Base-by-base conservation (phyloP, 345 rosid species). In the Gossypioides kirkii region DNA sequence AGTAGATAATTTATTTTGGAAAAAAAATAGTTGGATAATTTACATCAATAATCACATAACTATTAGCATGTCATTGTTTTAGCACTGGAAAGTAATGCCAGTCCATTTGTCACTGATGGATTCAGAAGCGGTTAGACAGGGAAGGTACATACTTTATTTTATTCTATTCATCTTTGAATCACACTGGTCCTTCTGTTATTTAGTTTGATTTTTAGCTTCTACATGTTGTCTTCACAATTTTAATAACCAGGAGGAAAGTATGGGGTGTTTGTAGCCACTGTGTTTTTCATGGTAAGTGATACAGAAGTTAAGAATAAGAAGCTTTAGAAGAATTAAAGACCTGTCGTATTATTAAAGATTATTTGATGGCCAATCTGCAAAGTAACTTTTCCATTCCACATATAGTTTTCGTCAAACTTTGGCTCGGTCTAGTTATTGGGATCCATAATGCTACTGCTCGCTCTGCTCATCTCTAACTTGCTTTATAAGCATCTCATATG, bases 71-170 rank as follows among this genome's bases (percentile, higher is more conserved):
- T 26, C 28, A 2, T 3, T 26, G 3, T 26, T 2, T 26, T 26
- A 28, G 84, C 45, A 69, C 77, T 32, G 72, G 71, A 74, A 72
- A 66, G 71, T 70, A 56, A 38, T 41, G 42, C 16, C 47, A 59
- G 18, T 14, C 65, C 32, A 78, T 26, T 23, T 45, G 61, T 56
- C 67, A 52, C 61, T 17, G 71, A 77, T 50, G 73, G 79, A 77
- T 82, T 75, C 61, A 73, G 59, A 62, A 79, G 87, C 67, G 81
- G 85, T 73, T 82, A 83, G 87, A 36, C 73, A 3, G 71, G 53
- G 3, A 63, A 82, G 83, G 87, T 84, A 54, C 63, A 78, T 43
- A n/a, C 71, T 71, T 26, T 65, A 8, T 42, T 61, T 72, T 26
- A 22, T 72, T 12, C 42, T 74, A 58, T 53, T 55, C 14, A 28